These are phyloP conservation scores for Wickerhamiella alocasiicola DNA, from an alignment of 805 yeast genomes.

Conservation along the genomic window DNA sequence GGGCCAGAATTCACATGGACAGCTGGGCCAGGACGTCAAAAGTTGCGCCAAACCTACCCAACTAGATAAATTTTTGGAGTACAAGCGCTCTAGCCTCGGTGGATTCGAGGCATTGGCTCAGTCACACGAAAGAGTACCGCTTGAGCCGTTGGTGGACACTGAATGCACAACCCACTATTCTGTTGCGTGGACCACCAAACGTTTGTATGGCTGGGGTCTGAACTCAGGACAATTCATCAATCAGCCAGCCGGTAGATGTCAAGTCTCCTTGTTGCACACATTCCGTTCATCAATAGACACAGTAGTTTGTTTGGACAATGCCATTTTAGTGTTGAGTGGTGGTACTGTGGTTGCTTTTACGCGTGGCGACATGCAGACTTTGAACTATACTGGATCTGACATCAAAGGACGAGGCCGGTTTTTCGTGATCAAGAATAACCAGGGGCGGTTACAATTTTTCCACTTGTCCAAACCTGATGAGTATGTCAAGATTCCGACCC, in stretches of 20 bases:
- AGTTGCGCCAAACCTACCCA: slow-evolving; percentile 12
- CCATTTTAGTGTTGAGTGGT: slow-evolving; percentile 16
- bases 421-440: slow-evolving; percentile 12
- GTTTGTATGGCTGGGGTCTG: slow-evolving; percentile 21
- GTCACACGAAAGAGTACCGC: slow-evolving; percentile 4
- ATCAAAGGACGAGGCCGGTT: slow-evolving; percentile 15
- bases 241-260: slow-evolving; percentile 2
- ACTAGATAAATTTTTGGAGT: slow-evolving; percentile 15
- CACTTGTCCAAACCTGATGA: not conserved
- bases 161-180: slow-evolving; percentile 4
- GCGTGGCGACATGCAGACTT: slow-evolving; percentile 5
- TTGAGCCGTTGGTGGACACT: slow-evolving; percentile 12
- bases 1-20: slow-evolving; percentile 20
- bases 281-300: slow-evolving; percentile 11
- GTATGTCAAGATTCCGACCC: not conserved
- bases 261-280: not conserved
- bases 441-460: slow-evolving; percentile 13
- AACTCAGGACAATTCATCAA: slow-evolving; percentile 20
- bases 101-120: slow-evolving; percentile 16
- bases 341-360: slow-evolving; percentile 5
- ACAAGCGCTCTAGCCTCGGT: slow-evolving; percentile 5
- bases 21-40: slow-evolving; percentile 15
- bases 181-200: slow-evolving; percentile 8
- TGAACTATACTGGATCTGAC: slow-evolving; percentile 7
- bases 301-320: slow-evolving; percentile 15